phyloP scores from a whole-genome alignment of 352 stramenopile genomes.

The Achlya hypogyna region DNA sequence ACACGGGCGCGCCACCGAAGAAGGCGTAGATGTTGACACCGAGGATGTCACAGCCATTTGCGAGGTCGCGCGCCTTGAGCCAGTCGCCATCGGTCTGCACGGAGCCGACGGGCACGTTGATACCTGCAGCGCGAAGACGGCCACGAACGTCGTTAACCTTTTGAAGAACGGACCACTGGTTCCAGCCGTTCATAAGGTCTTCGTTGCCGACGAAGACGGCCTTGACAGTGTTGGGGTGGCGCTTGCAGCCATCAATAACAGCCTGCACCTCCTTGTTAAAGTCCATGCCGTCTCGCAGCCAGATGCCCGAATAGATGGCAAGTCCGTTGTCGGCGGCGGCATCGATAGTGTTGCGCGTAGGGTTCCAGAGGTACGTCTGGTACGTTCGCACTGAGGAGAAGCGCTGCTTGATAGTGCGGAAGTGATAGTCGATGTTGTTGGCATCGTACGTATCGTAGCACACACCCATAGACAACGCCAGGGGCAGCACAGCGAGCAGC shows the following conservation, averaged over 20 bases:
- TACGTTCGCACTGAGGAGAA: slow-evolving; percentile 6
- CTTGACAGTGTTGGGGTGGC: slow-evolving; percentile 32
- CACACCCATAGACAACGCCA: background rate
- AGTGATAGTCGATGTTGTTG: background rate
- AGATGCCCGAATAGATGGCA: slow-evolving; percentile 30
- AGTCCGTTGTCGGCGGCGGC: background rate
- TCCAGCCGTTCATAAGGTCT: slow-evolving; percentile 37
- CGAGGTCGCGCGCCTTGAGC: slow-evolving; percentile 25
- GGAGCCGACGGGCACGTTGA: slow-evolving; percentile 40
- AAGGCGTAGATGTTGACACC: slow-evolving; percentile 34
- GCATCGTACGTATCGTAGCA: slow-evolving; percentile 11
- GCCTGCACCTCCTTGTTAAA: slow-evolving; percentile 52
- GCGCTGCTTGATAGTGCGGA: slow-evolving; percentile 8
- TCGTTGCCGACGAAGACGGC: slow-evolving; percentile 70
- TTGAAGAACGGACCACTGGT: background rate
- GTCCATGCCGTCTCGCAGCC: slow-evolving; percentile 25
- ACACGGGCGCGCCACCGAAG: slow-evolving; percentile 21
- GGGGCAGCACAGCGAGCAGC: background rate
- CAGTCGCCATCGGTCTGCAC: slow-evolving; percentile 40
- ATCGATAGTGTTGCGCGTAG: slow-evolving; percentile 11
- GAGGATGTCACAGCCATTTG: slow-evolving; percentile 28
- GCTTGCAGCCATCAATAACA: slow-evolving; percentile 37
- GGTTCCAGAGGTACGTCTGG: background rate
- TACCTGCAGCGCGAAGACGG: slow-evolving; percentile 26
- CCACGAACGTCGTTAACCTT: slow-evolving; percentile 36